Conservation (phyloP, 805 yeast species). For the Priceomyces medius region DNA sequence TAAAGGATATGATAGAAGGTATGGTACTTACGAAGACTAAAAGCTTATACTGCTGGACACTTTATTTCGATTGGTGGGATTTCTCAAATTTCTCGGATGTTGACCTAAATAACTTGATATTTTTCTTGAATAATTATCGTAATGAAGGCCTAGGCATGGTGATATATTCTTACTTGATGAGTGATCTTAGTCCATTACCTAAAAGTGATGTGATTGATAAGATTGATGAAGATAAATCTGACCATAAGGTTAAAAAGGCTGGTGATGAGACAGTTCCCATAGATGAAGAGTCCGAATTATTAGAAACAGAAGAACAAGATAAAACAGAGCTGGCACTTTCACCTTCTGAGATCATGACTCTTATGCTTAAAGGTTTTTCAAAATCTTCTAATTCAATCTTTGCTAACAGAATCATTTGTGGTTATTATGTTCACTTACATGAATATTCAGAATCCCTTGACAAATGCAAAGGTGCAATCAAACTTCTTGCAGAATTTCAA, state of each 20-base stretch:
- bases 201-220: conserved; percentile 21
- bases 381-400: conserved; percentile 45
- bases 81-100: conserved; percentile 47
- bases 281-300: conserved; percentile 18
- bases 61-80: conserved; percentile 75
- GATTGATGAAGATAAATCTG: conserved; percentile 16
- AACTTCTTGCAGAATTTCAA: conserved; percentile 48
- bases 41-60: conserved; percentile 66
- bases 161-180: conserved; percentile 59
- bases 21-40: conserved; percentile 67
- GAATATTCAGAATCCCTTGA: conserved; percentile 65
- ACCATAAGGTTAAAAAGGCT: conserved; percentile 12
- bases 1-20: conserved; percentile 62
- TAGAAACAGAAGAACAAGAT: conserved; percentile 10
- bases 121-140: conserved; percentile 57
- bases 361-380: conserved; percentile 52
- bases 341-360: conserved; percentile 51
- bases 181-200: conserved; percentile 68
- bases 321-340: conserved; percentile 15
- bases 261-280: conserved; percentile 20
- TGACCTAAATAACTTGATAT: conserved; percentile 43
- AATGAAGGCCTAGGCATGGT: conserved; percentile 60
- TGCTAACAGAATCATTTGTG: conserved; percentile 64
- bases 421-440: conserved; percentile 55
- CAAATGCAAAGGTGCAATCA: conserved; percentile 59